phyloP scores from a whole-genome alignment of 257 asterid species.

The Nicotiana sylvestris region DNA sequence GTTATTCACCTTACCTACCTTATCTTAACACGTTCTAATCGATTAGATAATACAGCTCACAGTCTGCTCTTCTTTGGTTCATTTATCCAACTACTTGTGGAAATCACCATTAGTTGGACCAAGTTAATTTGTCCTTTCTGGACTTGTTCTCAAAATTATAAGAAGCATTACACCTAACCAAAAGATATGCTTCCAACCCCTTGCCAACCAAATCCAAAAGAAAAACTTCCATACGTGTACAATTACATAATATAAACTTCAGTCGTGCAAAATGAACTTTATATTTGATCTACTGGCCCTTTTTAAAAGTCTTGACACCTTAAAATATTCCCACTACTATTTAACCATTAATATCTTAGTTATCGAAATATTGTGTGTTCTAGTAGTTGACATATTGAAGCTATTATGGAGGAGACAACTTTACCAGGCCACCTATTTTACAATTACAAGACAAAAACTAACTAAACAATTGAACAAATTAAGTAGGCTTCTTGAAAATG shows the following conservation, averaged over 20 bases:
- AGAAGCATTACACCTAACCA: neutral
- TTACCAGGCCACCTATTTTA: constrained; percentile 1
- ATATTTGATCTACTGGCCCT: constrained; percentile 3
- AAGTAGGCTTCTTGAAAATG: constrained; percentile 1
- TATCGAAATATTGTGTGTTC: neutral
- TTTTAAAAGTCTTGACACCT: neutral
- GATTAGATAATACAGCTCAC: neutral
- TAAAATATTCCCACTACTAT: neutral
- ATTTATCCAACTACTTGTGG: neutral
- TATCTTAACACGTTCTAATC: neutral
- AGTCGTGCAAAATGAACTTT: neutral
- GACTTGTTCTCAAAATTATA: neutral
- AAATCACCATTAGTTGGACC: neutral
- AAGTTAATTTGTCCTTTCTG: neutral
- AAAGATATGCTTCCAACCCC: neutral
- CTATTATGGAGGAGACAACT: constrained; percentile 7
- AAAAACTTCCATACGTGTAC: neutral
- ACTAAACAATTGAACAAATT: neutral
- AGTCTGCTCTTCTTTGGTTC: neutral
- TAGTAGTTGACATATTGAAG: neutral
- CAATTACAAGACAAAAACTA: neutral
- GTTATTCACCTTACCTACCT: neutral
- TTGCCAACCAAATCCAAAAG: neutral
- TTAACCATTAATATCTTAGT: neutral
- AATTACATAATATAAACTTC: neutral